Evolutionary conservation across 2,329 filamentous ascomycete genomes (phyloP).

Genomic region (Fusarium stilboides): DNA sequence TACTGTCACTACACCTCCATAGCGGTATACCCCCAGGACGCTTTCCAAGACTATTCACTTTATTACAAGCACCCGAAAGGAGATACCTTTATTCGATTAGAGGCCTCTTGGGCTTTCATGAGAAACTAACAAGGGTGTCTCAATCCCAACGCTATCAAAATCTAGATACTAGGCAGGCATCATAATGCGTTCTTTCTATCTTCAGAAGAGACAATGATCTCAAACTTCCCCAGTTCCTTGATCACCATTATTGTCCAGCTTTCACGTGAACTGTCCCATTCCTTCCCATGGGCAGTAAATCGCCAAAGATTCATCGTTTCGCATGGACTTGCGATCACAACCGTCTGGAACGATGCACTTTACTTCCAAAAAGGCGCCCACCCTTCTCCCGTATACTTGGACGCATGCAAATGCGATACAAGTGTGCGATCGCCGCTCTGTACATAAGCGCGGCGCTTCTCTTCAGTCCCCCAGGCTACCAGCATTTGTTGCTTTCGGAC

Average conservation of each 20-base stretch:
- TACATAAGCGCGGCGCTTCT: constrained; percentile 51
- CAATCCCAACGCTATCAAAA: too few relatives aligned
- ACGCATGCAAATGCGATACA: constrained; percentile 50
- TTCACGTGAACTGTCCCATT: background rate
- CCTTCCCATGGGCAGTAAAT: background rate
- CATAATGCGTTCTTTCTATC: too few relatives aligned
- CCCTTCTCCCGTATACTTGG: constrained; percentile 34
- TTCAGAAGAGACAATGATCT: too few relatives aligned
- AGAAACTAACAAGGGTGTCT: too few relatives aligned
- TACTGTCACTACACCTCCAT: too few relatives aligned
- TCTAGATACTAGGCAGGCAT: too few relatives aligned
- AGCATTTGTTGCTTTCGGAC: constrained; percentile 58
- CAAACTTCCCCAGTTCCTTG: too few relatives aligned
- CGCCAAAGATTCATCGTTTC: background rate
- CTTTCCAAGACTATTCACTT: too few relatives aligned
- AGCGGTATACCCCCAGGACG: too few relatives aligned
- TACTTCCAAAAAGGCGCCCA: constrained; percentile 34
- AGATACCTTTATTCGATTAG: too few relatives aligned
- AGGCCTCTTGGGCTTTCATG: too few relatives aligned
- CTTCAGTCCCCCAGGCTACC: constrained; percentile 57
- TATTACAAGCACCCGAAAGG: too few relatives aligned
- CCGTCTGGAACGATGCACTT: background rate
- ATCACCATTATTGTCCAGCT: background rate
- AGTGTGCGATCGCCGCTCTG: constrained; percentile 52
- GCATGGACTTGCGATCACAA: background rate